Evolutionary conservation across 148 eudicot genomes (phyloP).

Genomic region (Vaccinium corymbosum): DNA sequence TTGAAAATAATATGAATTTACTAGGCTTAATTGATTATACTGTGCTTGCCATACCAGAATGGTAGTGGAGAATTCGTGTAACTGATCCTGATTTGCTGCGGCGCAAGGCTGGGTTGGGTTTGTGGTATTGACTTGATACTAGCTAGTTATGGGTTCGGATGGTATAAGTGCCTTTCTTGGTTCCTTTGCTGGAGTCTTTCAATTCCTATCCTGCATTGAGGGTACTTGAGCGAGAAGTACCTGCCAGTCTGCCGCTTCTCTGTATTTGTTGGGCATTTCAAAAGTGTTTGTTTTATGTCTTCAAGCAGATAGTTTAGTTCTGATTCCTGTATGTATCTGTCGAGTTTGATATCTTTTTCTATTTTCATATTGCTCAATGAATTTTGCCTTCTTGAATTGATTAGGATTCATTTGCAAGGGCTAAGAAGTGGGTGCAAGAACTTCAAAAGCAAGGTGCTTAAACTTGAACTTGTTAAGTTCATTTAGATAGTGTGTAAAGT

Average conservation of each 20-base stretch:
- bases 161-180: neutral
- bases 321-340: neutral
- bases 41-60: neutral
- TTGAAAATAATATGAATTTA: neutral
- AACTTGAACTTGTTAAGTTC: slow-evolving; percentile 1
- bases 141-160: neutral
- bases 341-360: neutral
- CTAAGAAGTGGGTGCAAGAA: slow-evolving; percentile 99
- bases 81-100: neutral
- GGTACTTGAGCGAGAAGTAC: neutral
- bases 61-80: neutral
- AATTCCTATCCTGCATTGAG: neutral
- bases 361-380: neutral
- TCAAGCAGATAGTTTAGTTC: neutral
- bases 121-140: neutral
- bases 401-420: slow-evolving; percentile 86
- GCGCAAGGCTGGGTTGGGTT: neutral
- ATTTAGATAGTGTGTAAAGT: neutral
- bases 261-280: neutral
- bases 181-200: neutral
- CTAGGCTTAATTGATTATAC: neutral
- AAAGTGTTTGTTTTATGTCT: neutral
- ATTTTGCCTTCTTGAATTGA: neutral
- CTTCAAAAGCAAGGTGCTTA: slow-evolving; percentile 91
- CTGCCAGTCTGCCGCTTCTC: neutral